Conservation (phyloP, 2,329 filamentous ascomycete genomes). For the Decorospora gaudefroyi region DNA sequence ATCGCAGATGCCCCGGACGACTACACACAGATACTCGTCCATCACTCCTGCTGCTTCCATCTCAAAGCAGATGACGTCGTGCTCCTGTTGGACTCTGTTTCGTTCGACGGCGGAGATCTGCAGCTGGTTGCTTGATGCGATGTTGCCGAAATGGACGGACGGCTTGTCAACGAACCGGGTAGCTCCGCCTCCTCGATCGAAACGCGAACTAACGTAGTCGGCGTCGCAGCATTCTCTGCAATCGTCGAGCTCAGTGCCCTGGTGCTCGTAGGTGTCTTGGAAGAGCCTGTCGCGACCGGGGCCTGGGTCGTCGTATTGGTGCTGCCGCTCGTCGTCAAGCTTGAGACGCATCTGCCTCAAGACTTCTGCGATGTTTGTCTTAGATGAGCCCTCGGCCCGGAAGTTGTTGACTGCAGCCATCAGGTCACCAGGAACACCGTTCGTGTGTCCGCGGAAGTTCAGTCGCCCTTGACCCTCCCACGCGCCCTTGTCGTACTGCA, state of each 20-base stretch:
- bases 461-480: constrained; percentile 20
- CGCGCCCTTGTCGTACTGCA: constrained; percentile 27
- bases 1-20: constrained; percentile 28
- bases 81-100: constrained; percentile 17
- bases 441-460: constrained; percentile 14
- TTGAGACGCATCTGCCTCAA: constrained; percentile 20
- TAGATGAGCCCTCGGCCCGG: constrained; percentile 6
- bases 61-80: constrained; percentile 28
- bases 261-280: constrained; percentile 12
- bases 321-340: constrained; percentile 9
- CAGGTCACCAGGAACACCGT: constrained; percentile 16
- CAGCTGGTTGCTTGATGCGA: constrained; percentile 28
- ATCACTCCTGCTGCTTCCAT: constrained; percentile 29
- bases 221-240: constrained; percentile 16
- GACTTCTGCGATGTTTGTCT: constrained; percentile 13
- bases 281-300: constrained; percentile 13
- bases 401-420: constrained; percentile 17
- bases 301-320: constrained; percentile 17
- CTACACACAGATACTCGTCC: constrained; percentile 21
- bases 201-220: constrained; percentile 6
- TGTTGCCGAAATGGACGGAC: constrained; percentile 24
- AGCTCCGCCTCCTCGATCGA: constrained; percentile 11
- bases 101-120: constrained; percentile 17
- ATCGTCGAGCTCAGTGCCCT: constrained; percentile 10
- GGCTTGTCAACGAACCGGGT: constrained; percentile 15